Evolutionary conservation across 345 rosid species (phyloP).

Genomic region (Eucalyptus caleyi): DNA sequence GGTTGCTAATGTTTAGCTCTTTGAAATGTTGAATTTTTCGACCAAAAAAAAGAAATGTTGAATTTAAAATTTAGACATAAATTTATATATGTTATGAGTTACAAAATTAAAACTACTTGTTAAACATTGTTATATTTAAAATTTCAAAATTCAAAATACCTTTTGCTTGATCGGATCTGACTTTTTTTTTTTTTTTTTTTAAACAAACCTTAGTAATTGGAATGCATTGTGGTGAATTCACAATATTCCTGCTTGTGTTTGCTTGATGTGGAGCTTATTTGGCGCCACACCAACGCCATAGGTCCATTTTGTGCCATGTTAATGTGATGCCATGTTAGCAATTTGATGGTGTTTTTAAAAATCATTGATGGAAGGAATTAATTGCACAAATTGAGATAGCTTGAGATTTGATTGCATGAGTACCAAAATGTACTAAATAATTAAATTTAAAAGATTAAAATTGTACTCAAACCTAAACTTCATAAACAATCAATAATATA

Average conservation of each 20-base stretch:
- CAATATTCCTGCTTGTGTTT: not conserved
- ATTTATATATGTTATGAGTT: not conserved
- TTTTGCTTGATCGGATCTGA: not conserved
- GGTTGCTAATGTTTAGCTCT: not conserved
- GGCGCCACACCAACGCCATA: not conserved
- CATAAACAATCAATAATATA: not conserved
- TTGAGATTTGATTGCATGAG: not conserved
- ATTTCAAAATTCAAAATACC: not conserved
- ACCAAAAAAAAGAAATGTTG: not conserved
- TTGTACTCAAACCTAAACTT: not conserved
- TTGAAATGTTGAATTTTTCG: not conserved
- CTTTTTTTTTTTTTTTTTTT: not conserved
- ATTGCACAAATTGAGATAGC: not conserved
- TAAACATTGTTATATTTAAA: not conserved
- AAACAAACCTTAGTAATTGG: not conserved
- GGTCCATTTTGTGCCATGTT: not conserved
- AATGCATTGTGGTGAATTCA: not conserved
- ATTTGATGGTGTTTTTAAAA: not conserved
- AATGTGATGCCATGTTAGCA: not conserved
- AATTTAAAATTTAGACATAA: not conserved
- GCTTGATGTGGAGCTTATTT: not conserved
- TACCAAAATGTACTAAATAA: not conserved
- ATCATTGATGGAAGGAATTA: not conserved
- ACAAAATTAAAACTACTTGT: not conserved
- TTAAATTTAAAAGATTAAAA: not conserved